A percentile compares a stretch with the other conserved stretches of the same genome.
Evolutionary conservation across 225 moss, liverwort and hornwort genomes (phyloP).

Genomic region (Takakia lepidozioides): DNA sequence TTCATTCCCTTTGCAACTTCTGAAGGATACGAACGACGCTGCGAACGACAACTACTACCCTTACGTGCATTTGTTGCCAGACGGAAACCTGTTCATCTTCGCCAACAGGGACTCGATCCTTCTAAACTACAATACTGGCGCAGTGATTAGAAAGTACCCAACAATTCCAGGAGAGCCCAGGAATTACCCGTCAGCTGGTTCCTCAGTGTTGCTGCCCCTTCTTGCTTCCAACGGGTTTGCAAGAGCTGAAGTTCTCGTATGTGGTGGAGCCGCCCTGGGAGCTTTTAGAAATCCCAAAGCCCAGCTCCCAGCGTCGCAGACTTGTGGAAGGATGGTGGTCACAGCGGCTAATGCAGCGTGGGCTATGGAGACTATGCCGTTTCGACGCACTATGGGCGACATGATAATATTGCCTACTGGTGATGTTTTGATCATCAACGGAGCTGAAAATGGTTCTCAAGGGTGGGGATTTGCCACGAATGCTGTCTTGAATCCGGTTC

Average conservation of each 20-base stretch:
- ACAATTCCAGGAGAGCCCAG: slow-evolving; percentile 37
- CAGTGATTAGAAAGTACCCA: slow-evolving; percentile 18
- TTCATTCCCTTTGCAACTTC: no score
- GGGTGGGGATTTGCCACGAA: slow-evolving; percentile 46
- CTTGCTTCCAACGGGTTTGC: slow-evolving; percentile 7
- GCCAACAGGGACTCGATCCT: slow-evolving; percentile 42
- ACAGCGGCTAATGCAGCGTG: slow-evolving; percentile 5
- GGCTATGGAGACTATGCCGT: slow-evolving; percentile 44
- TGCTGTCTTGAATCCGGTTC: slow-evolving; percentile 24
- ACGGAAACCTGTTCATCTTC: slow-evolving; percentile 44
- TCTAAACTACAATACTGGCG: slow-evolving; percentile 17
- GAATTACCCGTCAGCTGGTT: slow-evolving; percentile 54
- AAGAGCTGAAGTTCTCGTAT: slow-evolving; percentile 25
- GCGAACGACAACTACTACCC: slow-evolving; percentile 52
- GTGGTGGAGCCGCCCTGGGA: slow-evolving; percentile 24
- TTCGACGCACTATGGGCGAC: slow-evolving; percentile 45
- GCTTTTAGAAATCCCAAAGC: slow-evolving; percentile 14
- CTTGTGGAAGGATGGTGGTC: slow-evolving; percentile 34
- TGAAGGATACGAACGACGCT: slow-evolving; percentile 22
- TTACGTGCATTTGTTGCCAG: slow-evolving; percentile 38
- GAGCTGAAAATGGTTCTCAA: slow-evolving; percentile 36
- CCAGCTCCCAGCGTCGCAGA: slow-evolving; percentile 14
- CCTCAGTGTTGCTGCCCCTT: slow-evolving; percentile 41
- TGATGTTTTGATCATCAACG: slow-evolving; percentile 47
- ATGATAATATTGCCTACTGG: slow-evolving; percentile 36